Evolutionary conservation across 78 protist species (phyloP).

Genomic region (Anaeramoeba flamelloides): DNA sequence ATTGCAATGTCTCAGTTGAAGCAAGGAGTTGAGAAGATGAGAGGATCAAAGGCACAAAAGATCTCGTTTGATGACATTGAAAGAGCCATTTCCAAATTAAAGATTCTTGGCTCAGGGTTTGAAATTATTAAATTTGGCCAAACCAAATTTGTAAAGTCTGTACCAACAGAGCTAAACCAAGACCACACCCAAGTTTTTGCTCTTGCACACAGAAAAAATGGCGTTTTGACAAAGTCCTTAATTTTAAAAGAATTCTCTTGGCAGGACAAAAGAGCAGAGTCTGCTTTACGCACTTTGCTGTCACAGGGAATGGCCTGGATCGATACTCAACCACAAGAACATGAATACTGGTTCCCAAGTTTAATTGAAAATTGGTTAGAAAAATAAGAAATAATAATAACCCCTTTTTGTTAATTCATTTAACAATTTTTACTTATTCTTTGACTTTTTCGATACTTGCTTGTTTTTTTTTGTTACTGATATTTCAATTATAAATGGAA

Average conservation of each 20-base stretch:
- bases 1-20: conserved; percentile 34
- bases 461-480: no score
- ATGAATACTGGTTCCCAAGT: not conserved
- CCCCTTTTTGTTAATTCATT: no score
- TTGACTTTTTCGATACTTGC: no score
- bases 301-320: conserved; percentile 21
- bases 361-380: not conserved
- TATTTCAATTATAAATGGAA: no score
- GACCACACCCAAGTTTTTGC: conserved; percentile 29
- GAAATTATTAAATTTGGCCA: conserved; percentile 21
- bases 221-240: not conserved
- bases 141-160: conserved; percentile 43
- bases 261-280: not conserved
- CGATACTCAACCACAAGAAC: conserved; percentile 11
- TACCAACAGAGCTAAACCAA: conserved; percentile 56
- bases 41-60: conserved; percentile 25
- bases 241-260: not conserved
- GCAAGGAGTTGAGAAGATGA: conserved; percentile 17
- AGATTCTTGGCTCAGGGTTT: conserved; percentile 44
- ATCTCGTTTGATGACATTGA: conserved; percentile 55
- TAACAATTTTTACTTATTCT: no score
- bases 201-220: not conserved
- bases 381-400: no score
- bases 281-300: conserved; percentile 4
- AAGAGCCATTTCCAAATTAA: conserved; percentile 41